phyloP scores from a whole-genome alignment of 2,329 filamentous ascomycete species.

The Ilyonectria mors-panacis region DNA sequence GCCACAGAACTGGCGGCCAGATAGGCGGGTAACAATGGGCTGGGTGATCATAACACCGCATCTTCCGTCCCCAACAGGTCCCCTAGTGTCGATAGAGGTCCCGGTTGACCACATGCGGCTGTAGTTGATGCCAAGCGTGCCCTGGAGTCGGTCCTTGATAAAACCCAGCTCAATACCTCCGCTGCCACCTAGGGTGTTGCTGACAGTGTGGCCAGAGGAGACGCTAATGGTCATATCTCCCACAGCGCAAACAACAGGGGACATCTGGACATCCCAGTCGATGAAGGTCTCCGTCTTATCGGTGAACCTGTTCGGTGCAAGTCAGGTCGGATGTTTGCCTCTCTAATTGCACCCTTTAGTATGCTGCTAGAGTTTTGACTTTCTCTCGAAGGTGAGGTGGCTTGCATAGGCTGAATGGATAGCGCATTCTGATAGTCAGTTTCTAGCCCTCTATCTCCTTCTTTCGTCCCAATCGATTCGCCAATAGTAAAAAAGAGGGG shows the following conservation, averaged over 20 bases:
- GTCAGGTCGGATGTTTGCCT: no score
- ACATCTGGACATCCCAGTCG: conserved; percentile 40
- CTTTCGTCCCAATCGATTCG: no score
- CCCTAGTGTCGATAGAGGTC: conserved; percentile 22
- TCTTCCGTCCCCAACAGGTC: background rate
- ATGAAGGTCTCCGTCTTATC: conserved; percentile 26
- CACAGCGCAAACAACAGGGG: conserved; percentile 30
- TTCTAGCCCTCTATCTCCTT: no score
- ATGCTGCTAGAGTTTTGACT: no score
- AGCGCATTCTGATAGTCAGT: no score
- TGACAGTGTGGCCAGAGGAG: background rate
- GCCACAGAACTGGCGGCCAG: conserved; percentile 20
- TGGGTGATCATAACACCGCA: conserved; percentile 26
- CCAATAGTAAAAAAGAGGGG: no score
- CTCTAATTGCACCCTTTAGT: no score
- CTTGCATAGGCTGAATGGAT: no score
- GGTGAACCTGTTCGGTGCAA: no score
- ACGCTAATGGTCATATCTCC: conserved; percentile 24
- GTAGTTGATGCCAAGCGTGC: conserved; percentile 27
- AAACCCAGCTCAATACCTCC: background rate
- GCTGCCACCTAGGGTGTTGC: conserved; percentile 27
- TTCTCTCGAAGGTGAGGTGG: no score
- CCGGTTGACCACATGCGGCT: conserved; percentile 27
- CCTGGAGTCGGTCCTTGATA: conserved; percentile 18
- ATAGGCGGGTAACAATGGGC: conserved; percentile 25